phyloP scores from a whole-genome alignment of 805 yeast species.

The Suhomyces tanzawaensis region DNA sequence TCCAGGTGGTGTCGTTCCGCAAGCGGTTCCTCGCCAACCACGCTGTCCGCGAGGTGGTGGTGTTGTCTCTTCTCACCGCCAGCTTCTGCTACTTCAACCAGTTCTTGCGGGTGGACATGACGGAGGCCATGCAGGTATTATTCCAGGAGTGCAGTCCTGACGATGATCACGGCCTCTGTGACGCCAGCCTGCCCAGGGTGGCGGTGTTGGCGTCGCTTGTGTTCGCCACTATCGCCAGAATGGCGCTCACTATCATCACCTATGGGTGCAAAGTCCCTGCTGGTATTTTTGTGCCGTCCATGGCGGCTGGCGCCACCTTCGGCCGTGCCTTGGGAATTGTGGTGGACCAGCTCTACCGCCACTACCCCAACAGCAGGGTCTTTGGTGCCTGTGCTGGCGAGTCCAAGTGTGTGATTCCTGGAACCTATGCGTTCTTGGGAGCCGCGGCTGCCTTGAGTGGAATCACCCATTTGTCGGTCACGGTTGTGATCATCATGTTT shows the following conservation, averaged over 20 bases:
- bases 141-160: constrained; percentile 74
- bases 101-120: constrained; percentile 85
- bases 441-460: constrained; percentile 96
- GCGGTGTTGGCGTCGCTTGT: constrained; percentile 51
- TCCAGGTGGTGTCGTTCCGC: constrained; percentile 73
- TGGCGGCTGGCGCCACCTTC: constrained; percentile 94
- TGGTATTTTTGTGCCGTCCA: constrained; percentile 95
- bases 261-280: constrained; percentile 95
- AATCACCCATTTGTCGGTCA: constrained; percentile 85
- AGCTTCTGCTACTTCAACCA: constrained; percentile 78
- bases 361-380: constrained; percentile 33
- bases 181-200: constrained; percentile 24
- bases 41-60: constrained; percentile 69
- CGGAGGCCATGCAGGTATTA: constrained; percentile 86
- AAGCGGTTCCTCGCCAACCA: constrained; percentile 58
- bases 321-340: constrained; percentile 84
- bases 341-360: constrained; percentile 45
- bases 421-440: constrained; percentile 92
- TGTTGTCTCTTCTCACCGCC: constrained; percentile 68
- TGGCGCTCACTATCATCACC: constrained; percentile 71
- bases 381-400: constrained; percentile 30
- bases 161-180: constrained; percentile 44
- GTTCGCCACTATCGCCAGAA: constrained; percentile 71
- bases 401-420: constrained; percentile 72
- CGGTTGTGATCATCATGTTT: constrained; percentile 83